Percentiles rank a stretch among this genome's conserved stretches.
Conservation (phyloP, 192 early-diverging fungal genomes). For the Rhizophlyctis rosea region DNA sequence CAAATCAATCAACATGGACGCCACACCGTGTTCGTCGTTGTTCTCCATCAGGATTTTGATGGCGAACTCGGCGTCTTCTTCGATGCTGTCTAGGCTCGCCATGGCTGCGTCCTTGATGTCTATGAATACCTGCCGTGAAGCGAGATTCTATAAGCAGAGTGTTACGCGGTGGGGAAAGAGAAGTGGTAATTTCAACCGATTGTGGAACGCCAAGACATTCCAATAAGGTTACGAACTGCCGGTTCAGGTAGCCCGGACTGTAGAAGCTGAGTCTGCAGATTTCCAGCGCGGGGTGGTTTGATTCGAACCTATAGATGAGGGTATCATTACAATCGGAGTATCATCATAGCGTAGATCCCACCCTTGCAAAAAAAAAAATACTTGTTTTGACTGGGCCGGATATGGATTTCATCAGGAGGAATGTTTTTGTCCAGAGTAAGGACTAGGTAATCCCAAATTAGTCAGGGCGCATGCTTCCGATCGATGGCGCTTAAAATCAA, state of each 20-base stretch:
- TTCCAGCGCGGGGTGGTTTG: slow-evolving; percentile 52
- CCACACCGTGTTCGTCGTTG: slow-evolving; percentile 14
- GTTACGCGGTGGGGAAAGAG: neutral
- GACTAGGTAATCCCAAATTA: neutral
- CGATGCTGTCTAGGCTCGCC: slow-evolving; percentile 3
- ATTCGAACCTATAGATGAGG: slow-evolving; percentile 51
- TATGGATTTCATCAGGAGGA: slow-evolving; percentile 37
- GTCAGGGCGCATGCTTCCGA: neutral
- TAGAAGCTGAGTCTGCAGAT: slow-evolving; percentile 54
- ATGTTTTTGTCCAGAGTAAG: slow-evolving; percentile 8
- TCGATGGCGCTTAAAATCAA: slow-evolving; percentile 2
- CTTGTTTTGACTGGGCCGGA: slow-evolving; percentile 55
- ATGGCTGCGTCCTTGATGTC: slow-evolving; percentile 17
- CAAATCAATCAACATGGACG: slow-evolving; percentile 14
- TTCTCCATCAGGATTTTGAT: slow-evolving; percentile 18
- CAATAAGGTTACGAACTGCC: slow-evolving; percentile 25
- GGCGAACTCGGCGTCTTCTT: slow-evolving; percentile 15
- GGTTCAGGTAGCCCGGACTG: slow-evolving; percentile 30
- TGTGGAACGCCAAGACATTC: slow-evolving; percentile 23
- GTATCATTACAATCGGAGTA: too few relatives aligned
- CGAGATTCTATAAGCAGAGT: neutral
- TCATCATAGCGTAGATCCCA: too few relatives aligned
- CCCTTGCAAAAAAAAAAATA: too few relatives aligned
- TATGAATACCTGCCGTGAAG: slow-evolving; percentile 19
- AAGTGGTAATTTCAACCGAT: slow-evolving; percentile 5